Evolutionary conservation across 345 rosid genomes (phyloP), one percentile per base, ranked within the genome.

Genomic region (Streptanthus diversifolius): DNA sequence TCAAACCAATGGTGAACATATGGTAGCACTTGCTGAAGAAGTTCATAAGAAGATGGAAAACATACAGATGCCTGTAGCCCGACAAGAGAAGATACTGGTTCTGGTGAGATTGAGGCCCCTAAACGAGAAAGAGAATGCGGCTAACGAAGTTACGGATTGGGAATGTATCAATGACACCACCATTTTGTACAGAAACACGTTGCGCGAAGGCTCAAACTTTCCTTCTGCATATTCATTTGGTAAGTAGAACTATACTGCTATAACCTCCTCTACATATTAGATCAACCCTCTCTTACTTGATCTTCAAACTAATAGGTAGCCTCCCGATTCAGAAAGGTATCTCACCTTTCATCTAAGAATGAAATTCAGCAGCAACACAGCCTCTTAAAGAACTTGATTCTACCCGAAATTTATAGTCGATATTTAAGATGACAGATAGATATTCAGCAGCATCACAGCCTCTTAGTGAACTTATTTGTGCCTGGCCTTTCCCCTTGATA

Each of bases 11-110:
- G 70, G 18, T 47, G 68, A 78, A 62, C 63, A 62, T 57, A 83
- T 87, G 92, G 93, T 90, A 73, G 86, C 87, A 36, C 83, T 55
- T 70, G 82, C 81, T 62, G 87, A 73, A 60, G 93, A 86, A 66
- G 87, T 85, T 80, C 70, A 80, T 12, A 81, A 74, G 77, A 85
- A 85, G 72, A 74, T 80, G 83, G 96, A 88, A 72, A 91, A 84
- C 84, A 77, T 83, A 85, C 88, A 84, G 58, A 62, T 53, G 74
- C 49, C 55, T 68, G 55, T 77, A 13, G 60, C 88, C 24, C 81
- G 82, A 1, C 93, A 91, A 79, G 98, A 93, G 84, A 92, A 86
- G 86, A 95, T 95, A 81, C 87, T 88, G 15, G 98, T 92, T 74
- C 70, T 88, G 76, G 93, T 95, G 82, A 86, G 97, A 82, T 55